phyloP scores from a whole-genome alignment of 2,329 filamentous ascomycete genomes.

The Sclerotinia subarctica region DNA sequence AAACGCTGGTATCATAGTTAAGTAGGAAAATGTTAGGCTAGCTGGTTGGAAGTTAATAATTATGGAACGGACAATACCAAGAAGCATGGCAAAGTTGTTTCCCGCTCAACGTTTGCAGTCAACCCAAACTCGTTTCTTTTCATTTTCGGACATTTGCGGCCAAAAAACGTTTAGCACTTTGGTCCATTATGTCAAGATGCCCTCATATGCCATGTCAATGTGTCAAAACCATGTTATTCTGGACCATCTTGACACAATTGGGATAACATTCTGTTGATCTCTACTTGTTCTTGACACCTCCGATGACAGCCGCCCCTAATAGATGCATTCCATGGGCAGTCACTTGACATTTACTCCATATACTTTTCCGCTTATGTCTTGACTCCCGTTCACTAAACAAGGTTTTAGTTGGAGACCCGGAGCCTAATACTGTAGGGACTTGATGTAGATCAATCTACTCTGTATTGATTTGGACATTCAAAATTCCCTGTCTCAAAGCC shows the following conservation, averaged over 20 bases:
- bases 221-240: not conserved
- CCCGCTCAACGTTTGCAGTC: not conserved
- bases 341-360: conserved; percentile 9
- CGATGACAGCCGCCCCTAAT: not conserved
- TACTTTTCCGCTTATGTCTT: not conserved
- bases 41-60: not conserved
- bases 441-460: not conserved
- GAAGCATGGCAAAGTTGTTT: not conserved
- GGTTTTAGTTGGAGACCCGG: not conserved
- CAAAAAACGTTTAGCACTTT: conserved; percentile 1
- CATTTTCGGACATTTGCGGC: not conserved
- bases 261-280: not conserved
- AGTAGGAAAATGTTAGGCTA: not conserved
- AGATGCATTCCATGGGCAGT: not conserved
- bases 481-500: not conserved
- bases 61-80: not conserved
- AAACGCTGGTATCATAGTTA: not conserved
- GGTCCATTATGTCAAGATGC: not conserved
- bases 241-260: not conserved
- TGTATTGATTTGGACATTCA: not conserved
- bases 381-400: not conserved
- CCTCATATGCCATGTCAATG: not conserved
- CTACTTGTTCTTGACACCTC: not conserved
- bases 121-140: not conserved
- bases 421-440: not conserved